Evolutionary conservation across 2,329 filamentous ascomycete species (phyloP).

Genomic region (Aspergillus felis): DNA sequence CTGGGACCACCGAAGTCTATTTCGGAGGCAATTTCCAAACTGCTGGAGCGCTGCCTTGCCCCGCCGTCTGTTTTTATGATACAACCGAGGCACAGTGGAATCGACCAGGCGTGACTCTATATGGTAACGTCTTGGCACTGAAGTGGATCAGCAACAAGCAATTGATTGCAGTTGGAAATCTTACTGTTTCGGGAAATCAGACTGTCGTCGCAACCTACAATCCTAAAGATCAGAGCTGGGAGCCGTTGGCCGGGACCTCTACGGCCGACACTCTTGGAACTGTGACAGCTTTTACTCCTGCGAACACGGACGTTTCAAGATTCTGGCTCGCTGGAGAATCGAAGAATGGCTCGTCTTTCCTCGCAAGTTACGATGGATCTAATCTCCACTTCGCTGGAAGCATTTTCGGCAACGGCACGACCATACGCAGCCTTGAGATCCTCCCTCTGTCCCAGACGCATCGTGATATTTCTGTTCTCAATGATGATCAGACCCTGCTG

Average conservation of each 20-base stretch:
- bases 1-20: conserved; percentile 69
- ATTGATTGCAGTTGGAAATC: conserved; percentile 72
- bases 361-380: conserved; percentile 76
- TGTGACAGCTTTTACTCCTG: conserved; percentile 70
- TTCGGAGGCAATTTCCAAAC: conserved; percentile 81
- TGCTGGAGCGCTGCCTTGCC: conserved; percentile 78
- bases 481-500: conserved; percentile 67
- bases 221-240: conserved; percentile 62
- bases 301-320: conserved; percentile 65
- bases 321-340: conserved; percentile 79
- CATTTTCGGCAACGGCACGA: conserved; percentile 61
- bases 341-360: conserved; percentile 64
- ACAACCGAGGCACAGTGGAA: conserved; percentile 71
- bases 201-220: conserved; percentile 72
- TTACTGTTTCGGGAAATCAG: conserved; percentile 63
- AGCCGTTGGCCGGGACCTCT: conserved; percentile 52
- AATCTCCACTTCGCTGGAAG: conserved; percentile 65
- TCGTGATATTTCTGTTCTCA: conserved; percentile 59
- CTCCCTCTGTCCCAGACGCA: conserved; percentile 69
- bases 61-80: conserved; percentile 76
- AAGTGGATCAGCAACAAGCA: conserved; percentile 70
- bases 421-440: conserved; percentile 76
- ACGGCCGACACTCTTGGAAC: conserved; percentile 65
- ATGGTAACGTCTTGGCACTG: conserved; percentile 67
- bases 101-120: conserved; percentile 67